Base-by-base conservation (phyloP, 257 asterid species). In the Solanum medicagineum region DNA sequence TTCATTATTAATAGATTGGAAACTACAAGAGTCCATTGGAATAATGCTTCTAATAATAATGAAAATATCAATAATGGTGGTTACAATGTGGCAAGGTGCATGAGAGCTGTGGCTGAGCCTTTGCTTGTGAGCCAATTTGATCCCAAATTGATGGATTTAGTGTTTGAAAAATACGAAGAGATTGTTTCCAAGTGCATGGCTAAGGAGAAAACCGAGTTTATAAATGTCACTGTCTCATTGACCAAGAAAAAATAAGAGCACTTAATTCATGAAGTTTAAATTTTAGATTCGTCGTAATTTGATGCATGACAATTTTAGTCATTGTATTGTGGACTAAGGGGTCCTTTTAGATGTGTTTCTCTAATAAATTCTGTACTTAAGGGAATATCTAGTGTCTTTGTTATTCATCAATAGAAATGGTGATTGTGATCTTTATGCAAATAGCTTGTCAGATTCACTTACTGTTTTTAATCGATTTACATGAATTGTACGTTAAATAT, bases 21-120 rank as follows among this genome's bases (percentile, higher is more conserved):
- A 84, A 86, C 84, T 9, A 83, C 95, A 0, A 86, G 89, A 66
- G 57, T 92, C 71, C 62, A 80, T 15, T 95, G 98, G 97, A 87
- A 89, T 19, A 85, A 89, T n/a, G 89, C 89, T 4, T 88, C 86
- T 53, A 85, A 89, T 0, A 45, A 26, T 19, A 85, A 42, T 10
- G 36, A 54, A 9, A 70, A 13, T 16, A 12, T 8, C 8, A 57
- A 51, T 1, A 89, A 86, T 1, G 85, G 81, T 55, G 95, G 91
- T 11, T 92, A 89, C 83, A 74, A 80, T 45, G 91, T 93, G 17
- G 86, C 94, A 3, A 84, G 80, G 42, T 92, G 95, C 89, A 89
- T 94, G 89, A 90, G 98, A 85, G 90, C 96, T 2, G 94, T 93
- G 84, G 91, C 91, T 3, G 98, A 94, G 80, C 92, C 98, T 4